Evolutionary conservation across 2,329 filamentous ascomycete species (phyloP).

Genomic region (Ascochyta pisi): DNA sequence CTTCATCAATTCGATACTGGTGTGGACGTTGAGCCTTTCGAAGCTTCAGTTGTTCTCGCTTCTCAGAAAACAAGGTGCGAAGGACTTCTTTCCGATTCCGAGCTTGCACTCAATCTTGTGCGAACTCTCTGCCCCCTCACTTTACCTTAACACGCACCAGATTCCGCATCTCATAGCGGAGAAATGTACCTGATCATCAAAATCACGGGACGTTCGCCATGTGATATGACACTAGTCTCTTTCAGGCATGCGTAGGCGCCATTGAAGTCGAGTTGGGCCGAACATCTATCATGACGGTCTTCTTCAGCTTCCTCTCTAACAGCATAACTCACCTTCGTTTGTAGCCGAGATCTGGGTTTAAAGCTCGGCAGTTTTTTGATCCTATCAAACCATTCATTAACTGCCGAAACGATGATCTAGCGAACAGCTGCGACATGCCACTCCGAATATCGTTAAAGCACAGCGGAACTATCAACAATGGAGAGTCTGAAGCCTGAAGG

Average conservation of each 20-base stretch:
- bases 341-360: background rate
- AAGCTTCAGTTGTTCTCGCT: background rate
- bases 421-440: background rate
- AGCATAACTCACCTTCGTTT: background rate
- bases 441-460: background rate
- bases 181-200: background rate
- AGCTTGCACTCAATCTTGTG: background rate
- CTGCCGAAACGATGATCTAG: background rate
- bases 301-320: background rate
- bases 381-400: background rate
- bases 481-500: background rate
- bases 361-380: background rate
- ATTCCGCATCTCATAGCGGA: background rate
- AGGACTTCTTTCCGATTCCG: background rate
- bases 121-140: background rate
- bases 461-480: background rate
- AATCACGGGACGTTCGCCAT: background rate
- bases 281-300: background rate
- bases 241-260: background rate
- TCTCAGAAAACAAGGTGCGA: background rate
- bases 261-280: background rate
- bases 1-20: too few species aligned
- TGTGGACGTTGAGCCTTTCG: too few species aligned
- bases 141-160: too few species aligned
- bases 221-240: background rate